Evolutionary conservation across 192 early-diverging fungal species (phyloP), one percentile per base, ranked within the genome.

Genomic region (Diversispora epigaea): DNA sequence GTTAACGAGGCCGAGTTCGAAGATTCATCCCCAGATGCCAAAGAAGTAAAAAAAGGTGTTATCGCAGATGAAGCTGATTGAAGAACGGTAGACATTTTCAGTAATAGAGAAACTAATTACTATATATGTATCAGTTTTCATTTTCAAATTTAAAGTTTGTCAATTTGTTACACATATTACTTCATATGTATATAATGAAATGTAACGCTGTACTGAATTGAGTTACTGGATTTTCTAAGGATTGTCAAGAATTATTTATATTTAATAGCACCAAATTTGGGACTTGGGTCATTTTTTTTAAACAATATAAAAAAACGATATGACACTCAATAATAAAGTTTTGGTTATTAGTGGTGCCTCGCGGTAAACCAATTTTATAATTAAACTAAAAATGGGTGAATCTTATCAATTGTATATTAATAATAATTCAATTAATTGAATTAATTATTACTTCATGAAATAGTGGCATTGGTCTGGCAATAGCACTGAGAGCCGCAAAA

Each of bases 401-500:
- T 21, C 6, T 74, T 66, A 6, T 21, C 2, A 45, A 32, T 25
- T 19, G 4, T 41, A 17, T 6, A 45, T 73, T 55, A 44, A 9
- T 41, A 6, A 10, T 3, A 52, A 43, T 39, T n/a, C n/a, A n/a
- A 9, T 32, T 19, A 7, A 25, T 6, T 14, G 21, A 19, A 32
- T 19, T 56, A 40, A 22, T 77, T 41, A 40, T 25, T 22, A 71
- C 11, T 19, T 55, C 58, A 10, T 46, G 12, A 12, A 52, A 43
- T 39, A 79, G 87, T 46, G 93, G 93, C n/a, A 94, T 94, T 62
- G 93, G 93, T 63, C 77, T 93, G 64, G 93, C 89, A 49, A 92
- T 92, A 65, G 92, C 89, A 3, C 50, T 90, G 17, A 85, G 89
- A 9, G 85, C 86, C 5, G 93, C 89, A 9, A 84, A 78, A 46